Evolutionary conservation across 352 stramenopile species (phyloP).

Genomic region (Globisporangium echinulatum): DNA sequence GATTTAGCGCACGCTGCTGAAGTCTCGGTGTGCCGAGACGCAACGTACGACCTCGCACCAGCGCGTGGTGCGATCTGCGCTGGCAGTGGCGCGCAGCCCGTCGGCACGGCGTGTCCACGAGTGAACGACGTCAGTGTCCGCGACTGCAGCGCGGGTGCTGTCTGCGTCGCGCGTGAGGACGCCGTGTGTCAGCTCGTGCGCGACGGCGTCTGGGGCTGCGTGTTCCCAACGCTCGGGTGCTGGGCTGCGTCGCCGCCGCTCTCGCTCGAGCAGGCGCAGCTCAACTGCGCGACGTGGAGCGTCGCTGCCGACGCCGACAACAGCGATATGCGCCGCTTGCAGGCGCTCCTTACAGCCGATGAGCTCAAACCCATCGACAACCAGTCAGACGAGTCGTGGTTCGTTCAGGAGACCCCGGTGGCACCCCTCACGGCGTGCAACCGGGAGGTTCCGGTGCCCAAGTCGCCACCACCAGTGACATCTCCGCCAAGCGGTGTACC

Average conservation of each 20-base stretch:
- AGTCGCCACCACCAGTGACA: neutral
- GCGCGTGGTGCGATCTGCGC: conserved; percentile 8
- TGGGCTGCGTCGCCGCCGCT: neutral
- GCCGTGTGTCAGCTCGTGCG: neutral
- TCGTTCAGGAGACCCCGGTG: conserved; percentile 20
- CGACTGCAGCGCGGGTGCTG: conserved; percentile 12
- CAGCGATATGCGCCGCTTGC: conserved; percentile 1
- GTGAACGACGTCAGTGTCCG: conserved; percentile 2
- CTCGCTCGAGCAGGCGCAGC: neutral
- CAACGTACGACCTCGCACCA: conserved; percentile 13
- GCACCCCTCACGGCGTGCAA: conserved; percentile 10
- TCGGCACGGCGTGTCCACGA: conserved; percentile 11
- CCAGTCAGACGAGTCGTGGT: conserved; percentile 23
- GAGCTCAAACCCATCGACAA: conserved; percentile 5
- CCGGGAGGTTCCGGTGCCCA: neutral
- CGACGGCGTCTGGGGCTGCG: conserved; percentile 7
- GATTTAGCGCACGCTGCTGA: neutral
- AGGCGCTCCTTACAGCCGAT: neutral
- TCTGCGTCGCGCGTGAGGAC: conserved; percentile 10
- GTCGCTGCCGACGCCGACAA: conserved; percentile 5
- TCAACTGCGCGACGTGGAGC: conserved; percentile 22
- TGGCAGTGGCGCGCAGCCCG: conserved; percentile 6
- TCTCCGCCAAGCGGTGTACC: conserved; percentile 2
- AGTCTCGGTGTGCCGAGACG: conserved; percentile 18
- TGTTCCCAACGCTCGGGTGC: conserved; percentile 6